Base-by-base conservation (phyloP, 2,329 filamentous ascomycete species). In the Phaeosphaeriaceae sp. region DNA sequence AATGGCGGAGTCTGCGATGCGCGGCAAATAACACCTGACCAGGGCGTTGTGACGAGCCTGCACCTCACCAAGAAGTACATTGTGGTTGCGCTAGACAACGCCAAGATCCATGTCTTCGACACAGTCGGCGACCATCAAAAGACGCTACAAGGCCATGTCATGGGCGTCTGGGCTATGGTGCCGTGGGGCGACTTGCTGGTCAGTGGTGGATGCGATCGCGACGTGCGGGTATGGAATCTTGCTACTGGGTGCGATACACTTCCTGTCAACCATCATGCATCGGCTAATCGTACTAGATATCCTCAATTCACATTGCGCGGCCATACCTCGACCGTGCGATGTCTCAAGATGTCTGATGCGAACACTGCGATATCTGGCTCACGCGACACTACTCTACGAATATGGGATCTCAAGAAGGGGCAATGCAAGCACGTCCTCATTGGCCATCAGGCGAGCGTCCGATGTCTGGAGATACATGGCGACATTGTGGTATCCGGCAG, bases 81-180 rank as follows among this genome's bases (percentile, higher is more conserved):
- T 71, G 93, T 99, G 48, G 93, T 98, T 63, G 95, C 95, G 50
- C 85, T 99, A 62, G 95, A 99, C 81, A 99, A 98, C 78, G 94
- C 95, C 40, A 96, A 96, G 82, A 99, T 99, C 47, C 95, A 99
- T 78, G 93, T 99, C 24, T 99, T 98, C 74, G 92, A 98, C 76
- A 93, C 92, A 0, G 88, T 95, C 66, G 95, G 95, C 33, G 89
- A 93, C 67, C 88, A 92, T 63, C 89, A 96, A 69, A 92, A 93
- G 75, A 97, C 92, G 2, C 81, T 99, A 25, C 90, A 95, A 73
- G 95, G 95, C 11, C 95, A 99, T 80, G 91, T 98, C 46, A 99
- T 99, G 95, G 95, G 95, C 42, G 95, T 99, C 20, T 99, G 95
- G 95, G 95, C 95, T 49, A 98, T 99, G 94, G 93, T 99, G 22